phyloP scores from a whole-genome alignment of 2,329 filamentous ascomycete species.

The Fusarium mexicanum region DNA sequence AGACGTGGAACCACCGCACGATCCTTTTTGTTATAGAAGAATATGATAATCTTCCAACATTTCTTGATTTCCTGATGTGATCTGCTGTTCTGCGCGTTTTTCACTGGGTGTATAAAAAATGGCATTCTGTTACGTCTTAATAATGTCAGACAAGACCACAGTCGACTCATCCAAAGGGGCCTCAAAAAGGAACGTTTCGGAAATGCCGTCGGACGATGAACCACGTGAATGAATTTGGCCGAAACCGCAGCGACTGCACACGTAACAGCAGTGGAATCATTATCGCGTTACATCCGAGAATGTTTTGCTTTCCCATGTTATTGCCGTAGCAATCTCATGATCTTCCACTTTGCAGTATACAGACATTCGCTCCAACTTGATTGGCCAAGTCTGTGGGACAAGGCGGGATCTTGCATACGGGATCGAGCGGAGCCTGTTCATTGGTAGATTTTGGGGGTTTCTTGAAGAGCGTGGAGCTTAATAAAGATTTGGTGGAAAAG shows the following conservation, averaged over 20 bases:
- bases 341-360: constrained; percentile 17
- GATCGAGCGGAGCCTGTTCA: constrained; percentile 2
- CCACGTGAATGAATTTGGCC: constrained; percentile 27
- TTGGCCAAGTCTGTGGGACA: not conserved
- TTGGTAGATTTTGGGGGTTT: not conserved
- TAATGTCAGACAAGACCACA: constrained; percentile 16
- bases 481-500: not conserved
- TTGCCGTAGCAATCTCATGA: constrained; percentile 18
- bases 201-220: constrained; percentile 19
- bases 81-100: not conserved
- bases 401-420: constrained; percentile 21
- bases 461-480: not conserved
- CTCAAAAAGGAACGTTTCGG: constrained; percentile 4
- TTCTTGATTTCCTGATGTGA: not conserved
- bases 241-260: constrained; percentile 2
- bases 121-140: constrained; percentile 7
- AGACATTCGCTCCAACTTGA: not conserved
- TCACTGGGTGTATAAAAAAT: not conserved
- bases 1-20: constrained; percentile 11
- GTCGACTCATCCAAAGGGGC: constrained; percentile 3
- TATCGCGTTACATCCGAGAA: not conserved
- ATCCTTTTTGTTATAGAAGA: constrained; percentile 12
- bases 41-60: constrained; percentile 15
- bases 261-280: not conserved
- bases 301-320: constrained; percentile 7